Evolutionary conservation across 306 rosid genomes (phyloP), one percentile per base, ranked within the genome.

Genomic region (Cicer chorassanicum): DNA sequence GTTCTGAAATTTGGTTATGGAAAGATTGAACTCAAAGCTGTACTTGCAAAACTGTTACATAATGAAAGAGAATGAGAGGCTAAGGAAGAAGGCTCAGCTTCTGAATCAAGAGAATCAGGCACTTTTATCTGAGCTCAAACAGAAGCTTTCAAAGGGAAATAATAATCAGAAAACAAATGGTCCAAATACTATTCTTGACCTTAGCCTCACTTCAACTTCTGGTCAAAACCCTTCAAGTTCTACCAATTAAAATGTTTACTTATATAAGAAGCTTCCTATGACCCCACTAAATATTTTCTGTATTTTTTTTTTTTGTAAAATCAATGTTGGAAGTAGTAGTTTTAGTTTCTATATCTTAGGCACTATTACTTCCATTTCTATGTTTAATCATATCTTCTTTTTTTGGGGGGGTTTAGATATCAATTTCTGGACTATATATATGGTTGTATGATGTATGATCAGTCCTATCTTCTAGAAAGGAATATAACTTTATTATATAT

Each of bases 51-150:
- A 95, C 95, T 90, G 95, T 81, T 89, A 87, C 93, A 95, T 95
- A 86, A 86, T 92, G 98, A 85, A 90, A 57, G 99, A 95, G 85
- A 95, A 95, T 44, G 99, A 95, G 76, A 90, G 84, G 81, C 84
- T 95, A 7, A 90, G 98, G 92, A 95, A 95, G 96, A 95, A 95
- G 55, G 99, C 99, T 1, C 97, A 92, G 78, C 70, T 92, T 81
- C 89, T 95, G 63, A 92, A 95, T 82, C 97, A 95, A 78, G 99
- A 95, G 90, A 95, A 95, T 72, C 99, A 95, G 50, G 90, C 76
- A 4, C 87, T 95, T 49, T 90, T 95, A 13, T 84, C 97, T 73
- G 98, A 95, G 85, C 93, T 95, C 8, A 90, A 92, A 75, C 98
- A 95, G 87, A 92, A 92, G 78, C 88, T 95, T 45, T 81, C 92